Conservation (phyloP, 805 yeast species). For the Candida ovalis region DNA sequence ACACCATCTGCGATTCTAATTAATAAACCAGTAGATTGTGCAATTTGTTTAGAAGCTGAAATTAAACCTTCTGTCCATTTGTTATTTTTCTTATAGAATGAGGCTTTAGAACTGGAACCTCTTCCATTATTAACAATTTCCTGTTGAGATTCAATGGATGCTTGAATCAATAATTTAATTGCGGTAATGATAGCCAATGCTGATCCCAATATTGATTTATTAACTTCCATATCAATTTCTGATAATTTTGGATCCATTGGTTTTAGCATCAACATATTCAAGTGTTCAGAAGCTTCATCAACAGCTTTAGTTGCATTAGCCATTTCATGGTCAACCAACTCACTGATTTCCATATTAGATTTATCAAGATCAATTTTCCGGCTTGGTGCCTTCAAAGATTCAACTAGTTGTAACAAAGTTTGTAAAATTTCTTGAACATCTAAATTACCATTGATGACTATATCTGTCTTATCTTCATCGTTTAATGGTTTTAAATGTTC, state of each 20-base stretch:
- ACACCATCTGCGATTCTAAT: conserved; percentile 88
- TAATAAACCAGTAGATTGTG: conserved; percentile 74
- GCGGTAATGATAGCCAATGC: conserved; percentile 81
- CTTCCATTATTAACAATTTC: conserved; percentile 67
- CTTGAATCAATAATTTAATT: conserved; percentile 62
- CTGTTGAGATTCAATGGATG: conserved; percentile 76
- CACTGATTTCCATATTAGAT: conserved; percentile 53
- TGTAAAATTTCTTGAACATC: conserved; percentile 72
- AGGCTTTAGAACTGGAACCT: conserved; percentile 62
- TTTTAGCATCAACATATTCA: conserved; percentile 46
- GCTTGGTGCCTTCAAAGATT: conserved; percentile 41
- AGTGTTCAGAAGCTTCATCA: conserved; percentile 57
- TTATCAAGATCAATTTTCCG: conserved; percentile 25
- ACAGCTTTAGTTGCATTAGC: conserved; percentile 68
- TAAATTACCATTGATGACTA: conserved; percentile 70
- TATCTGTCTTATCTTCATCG: conserved; percentile 69
- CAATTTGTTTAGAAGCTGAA: conserved; percentile 85
- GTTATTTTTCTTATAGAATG: conserved; percentile 80
- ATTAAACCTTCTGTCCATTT: conserved; percentile 93
- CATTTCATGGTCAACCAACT: conserved; percentile 71
- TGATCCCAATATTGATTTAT: conserved; percentile 71
- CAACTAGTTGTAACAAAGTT: conserved; percentile 50
- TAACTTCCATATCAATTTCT: conserved; percentile 60
- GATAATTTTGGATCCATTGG: conserved; percentile 49
- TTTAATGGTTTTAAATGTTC: conserved; percentile 44